Conservation (phyloP, 371 early-diverging fungal genomes). For the Actinomucor elegans region DNA sequence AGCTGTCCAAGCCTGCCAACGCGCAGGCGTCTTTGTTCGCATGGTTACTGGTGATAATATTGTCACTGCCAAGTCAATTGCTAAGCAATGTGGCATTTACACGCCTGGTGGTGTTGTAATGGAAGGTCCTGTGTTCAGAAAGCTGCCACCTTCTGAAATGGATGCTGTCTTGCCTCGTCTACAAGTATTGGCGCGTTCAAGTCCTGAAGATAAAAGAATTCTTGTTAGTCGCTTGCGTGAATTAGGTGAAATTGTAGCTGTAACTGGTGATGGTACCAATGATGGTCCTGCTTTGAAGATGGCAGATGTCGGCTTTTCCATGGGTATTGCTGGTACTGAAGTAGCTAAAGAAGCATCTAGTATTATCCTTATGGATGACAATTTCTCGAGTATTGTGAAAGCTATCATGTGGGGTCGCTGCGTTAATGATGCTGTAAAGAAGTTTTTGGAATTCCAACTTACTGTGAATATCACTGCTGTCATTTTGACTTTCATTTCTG, state of each 20-base stretch:
- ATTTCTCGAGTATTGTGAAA: constrained; percentile 71
- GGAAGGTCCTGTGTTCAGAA: constrained; percentile 65
- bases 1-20: constrained; percentile 58
- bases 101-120: constrained; percentile 59
- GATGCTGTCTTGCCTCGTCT: constrained; percentile 58
- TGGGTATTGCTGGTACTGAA: constrained; percentile 80
- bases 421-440: constrained; percentile 71
- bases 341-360: constrained; percentile 74
- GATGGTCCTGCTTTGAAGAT: constrained; percentile 72
- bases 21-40: constrained; percentile 75
- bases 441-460: constrained; percentile 75
- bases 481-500: constrained; percentile 56
- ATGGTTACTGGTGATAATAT: constrained; percentile 85
- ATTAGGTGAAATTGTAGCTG: constrained; percentile 67
- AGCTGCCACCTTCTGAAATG: constrained; percentile 54
- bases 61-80: constrained; percentile 66
- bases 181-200: constrained; percentile 68
- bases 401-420: constrained; percentile 74
- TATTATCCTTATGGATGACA: constrained; percentile 75
- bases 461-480: constrained; percentile 73
- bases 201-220: constrained; percentile 68
- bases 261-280: constrained; percentile 78
- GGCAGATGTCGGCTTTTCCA: constrained; percentile 75
- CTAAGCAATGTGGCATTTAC: constrained; percentile 67
- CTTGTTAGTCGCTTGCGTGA: constrained; percentile 64